Percentiles rank a stretch among this genome's conserved stretches.
These are phyloP conservation scores for Datisca glomerata DNA, from an alignment of 306 rosid species.

Conservation along the genomic window DNA sequence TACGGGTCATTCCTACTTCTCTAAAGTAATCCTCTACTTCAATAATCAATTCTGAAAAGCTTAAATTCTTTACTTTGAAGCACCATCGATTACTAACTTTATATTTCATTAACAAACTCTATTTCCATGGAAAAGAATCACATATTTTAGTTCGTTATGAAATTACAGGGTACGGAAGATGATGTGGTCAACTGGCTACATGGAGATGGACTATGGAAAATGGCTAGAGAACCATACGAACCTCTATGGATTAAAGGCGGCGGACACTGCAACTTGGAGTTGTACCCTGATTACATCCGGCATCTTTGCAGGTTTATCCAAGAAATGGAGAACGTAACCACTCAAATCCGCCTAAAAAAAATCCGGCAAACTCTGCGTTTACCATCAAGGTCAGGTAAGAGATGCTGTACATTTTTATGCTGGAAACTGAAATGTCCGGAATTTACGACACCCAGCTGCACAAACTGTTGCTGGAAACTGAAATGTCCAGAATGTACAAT, in stretches of 20 bases:
- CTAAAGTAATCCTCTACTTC: too few species aligned
- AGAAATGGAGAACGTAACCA: conserved; percentile 83
- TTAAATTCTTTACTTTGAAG: too few species aligned
- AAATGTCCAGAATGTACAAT: conserved; percentile 27
- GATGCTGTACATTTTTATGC: conserved; percentile 36
- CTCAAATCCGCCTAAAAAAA: conserved; percentile 53
- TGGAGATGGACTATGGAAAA: conserved; percentile 79
- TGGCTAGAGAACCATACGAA: conserved; percentile 80
- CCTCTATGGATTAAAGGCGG: conserved; percentile 98
- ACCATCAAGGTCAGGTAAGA: conserved; percentile 21
- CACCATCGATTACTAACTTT: too few species aligned
- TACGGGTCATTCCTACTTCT: too few species aligned
- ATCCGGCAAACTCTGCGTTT: conserved; percentile 30
- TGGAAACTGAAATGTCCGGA: conserved; percentile 8
- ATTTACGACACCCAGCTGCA: conserved; percentile 26
- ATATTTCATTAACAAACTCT: too few species aligned
- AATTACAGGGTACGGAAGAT: conserved; percentile 86
- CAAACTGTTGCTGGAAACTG: conserved; percentile 27
- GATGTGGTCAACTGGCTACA: conserved; percentile 91
- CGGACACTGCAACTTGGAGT: conserved; percentile 97
- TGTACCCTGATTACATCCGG: conserved; percentile 89
- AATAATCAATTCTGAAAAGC: too few species aligned
- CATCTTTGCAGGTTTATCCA: conserved; percentile 70
- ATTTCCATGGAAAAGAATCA: too few species aligned
- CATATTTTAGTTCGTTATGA: too few species aligned